A percentile compares a stretch with the other conserved stretches of the same genome.
These are phyloP conservation scores for Pseudogymnoascus sp. DNA, from an alignment of 2,329 filamentous ascomycete species.

Conservation along the genomic window DNA sequence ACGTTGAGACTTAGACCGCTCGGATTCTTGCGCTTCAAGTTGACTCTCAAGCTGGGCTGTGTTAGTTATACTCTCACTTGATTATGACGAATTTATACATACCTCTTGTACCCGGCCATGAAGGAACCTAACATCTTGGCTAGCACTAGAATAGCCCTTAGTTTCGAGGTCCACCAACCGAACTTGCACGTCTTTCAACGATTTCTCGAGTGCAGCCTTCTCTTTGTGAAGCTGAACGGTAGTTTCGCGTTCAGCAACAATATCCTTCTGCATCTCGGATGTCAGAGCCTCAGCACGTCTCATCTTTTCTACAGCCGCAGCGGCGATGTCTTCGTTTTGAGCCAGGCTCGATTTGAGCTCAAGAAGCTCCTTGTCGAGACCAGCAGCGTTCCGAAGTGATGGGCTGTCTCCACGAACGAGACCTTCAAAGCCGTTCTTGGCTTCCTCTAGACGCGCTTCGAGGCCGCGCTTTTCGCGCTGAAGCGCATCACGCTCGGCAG, in stretches of 20 bases:
- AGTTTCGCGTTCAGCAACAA: slow-evolving; percentile 74
- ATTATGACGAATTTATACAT: slow-evolving; percentile 32
- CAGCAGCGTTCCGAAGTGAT: slow-evolving; percentile 80
- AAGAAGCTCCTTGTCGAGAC: slow-evolving; percentile 79
- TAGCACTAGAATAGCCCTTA: slow-evolving; percentile 90
- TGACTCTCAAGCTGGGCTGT: slow-evolving; percentile 69
- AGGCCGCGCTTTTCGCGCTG: slow-evolving; percentile 84
- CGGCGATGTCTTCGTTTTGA: slow-evolving; percentile 86
- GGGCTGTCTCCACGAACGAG: slow-evolving; percentile 78
- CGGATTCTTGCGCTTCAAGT: slow-evolving; percentile 73
- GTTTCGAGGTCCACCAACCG: slow-evolving; percentile 89
- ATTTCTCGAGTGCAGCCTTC: slow-evolving; percentile 83
- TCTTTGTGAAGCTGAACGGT: slow-evolving; percentile 79
- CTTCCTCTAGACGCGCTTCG: slow-evolving; percentile 77
- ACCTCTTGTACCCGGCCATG: slow-evolving; percentile 94
- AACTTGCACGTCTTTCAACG: slow-evolving; percentile 81
- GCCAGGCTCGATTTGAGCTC: slow-evolving; percentile 83
- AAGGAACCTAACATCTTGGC: slow-evolving; percentile 90
- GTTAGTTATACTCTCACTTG: slow-evolving; percentile 24
- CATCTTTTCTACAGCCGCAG: slow-evolving; percentile 95
- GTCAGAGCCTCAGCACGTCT: slow-evolving; percentile 80
- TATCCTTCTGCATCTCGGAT: slow-evolving; percentile 87
- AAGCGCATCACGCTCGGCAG: slow-evolving; percentile 75
- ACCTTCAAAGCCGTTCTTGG: slow-evolving; percentile 80
- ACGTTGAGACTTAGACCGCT: slow-evolving; percentile 72